A percentile compares a stretch with the other conserved stretches of the same genome.
Evolutionary conservation across 768 basidiomycete genomes (phyloP).

Genomic region (Tricholoma furcatifolium): DNA sequence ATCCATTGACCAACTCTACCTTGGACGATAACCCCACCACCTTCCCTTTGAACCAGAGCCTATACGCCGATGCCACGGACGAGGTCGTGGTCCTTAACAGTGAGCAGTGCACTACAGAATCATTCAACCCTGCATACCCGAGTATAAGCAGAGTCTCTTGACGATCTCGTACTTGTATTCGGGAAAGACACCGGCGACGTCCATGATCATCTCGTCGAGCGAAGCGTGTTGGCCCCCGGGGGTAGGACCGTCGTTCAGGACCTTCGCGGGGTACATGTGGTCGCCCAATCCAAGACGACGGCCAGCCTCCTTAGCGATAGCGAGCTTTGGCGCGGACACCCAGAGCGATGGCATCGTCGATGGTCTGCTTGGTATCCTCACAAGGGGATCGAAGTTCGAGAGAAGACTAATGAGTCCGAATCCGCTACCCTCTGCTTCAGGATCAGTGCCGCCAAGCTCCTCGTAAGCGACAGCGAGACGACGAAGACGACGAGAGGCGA

Average conservation of each 20-base stretch:
- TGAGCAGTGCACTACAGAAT: no score
- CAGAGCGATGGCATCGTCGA: conserved; percentile 93
- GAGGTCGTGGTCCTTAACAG: no score
- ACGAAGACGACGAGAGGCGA: conserved; percentile 95
- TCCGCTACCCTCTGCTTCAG: conserved; percentile 88
- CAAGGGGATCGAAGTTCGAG: conserved; percentile 98
- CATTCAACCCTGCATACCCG: no score
- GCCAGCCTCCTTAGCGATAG: conserved; percentile 98
- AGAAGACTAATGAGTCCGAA: conserved; percentile 97
- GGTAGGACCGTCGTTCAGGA: conserved; percentile 95
- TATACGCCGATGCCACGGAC: no score
- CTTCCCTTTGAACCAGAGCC: no score
- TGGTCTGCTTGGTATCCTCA: conserved; percentile 98
- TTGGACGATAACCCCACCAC: no score
- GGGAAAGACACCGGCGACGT: conserved; percentile 98
- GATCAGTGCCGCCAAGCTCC: conserved; percentile 82
- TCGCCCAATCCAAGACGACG: conserved; percentile 97
- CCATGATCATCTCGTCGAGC: conserved; percentile 99
- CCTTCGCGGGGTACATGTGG: conserved; percentile 99
- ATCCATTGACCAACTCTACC: no score
- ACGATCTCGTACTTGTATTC: conserved; percentile 99
- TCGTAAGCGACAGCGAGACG: conserved; percentile 96
- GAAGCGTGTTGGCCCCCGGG: conserved; percentile 80
- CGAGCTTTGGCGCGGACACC: conserved; percentile 99
- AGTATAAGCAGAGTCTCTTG: conserved; percentile 94